Percentiles rank a stretch among this genome's conserved stretches.
These are phyloP conservation scores for Lactuca sativa DNA, from an alignment of 129 eudicot species.

Conservation along the genomic window DNA sequence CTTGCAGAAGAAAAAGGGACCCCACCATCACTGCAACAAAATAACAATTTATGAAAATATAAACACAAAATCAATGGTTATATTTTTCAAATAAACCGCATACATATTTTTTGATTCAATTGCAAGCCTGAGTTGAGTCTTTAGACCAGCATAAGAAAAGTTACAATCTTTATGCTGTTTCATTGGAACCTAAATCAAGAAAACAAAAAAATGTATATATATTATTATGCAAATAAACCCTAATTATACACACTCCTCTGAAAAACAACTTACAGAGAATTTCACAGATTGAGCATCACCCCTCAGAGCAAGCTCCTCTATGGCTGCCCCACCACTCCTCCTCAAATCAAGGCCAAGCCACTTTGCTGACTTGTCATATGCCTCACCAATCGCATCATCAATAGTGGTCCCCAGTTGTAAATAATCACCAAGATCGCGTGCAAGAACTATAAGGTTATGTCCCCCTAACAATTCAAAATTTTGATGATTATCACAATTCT, in stretches of 20 bases:
- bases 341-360: conserved; percentile 95
- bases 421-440: conserved; percentile 93
- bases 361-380: conserved; percentile 90
- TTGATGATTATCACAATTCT: background rate
- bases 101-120: conserved; percentile 89
- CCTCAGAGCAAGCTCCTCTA: conserved; percentile 89
- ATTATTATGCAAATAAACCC: background rate
- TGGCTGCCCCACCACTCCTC: conserved; percentile 94
- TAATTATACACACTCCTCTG: conserved; percentile 3
- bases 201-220: background rate
- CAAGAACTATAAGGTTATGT: conserved; percentile 88
- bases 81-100: conserved; percentile 2
- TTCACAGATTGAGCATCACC: conserved; percentile 71
- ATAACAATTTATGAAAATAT: conserved; percentile 1
- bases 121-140: conserved; percentile 96
- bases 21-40: conserved; percentile 57
- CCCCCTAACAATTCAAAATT: conserved; percentile 56
- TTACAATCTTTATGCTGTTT: conserved; percentile 97
- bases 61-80: conserved; percentile 10
- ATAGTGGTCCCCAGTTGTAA: conserved; percentile 93
- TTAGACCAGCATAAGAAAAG: conserved; percentile 93
- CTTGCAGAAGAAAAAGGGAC: conserved; percentile 71
- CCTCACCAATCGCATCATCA: conserved; percentile 94
- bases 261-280: conserved; percentile 50
- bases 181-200: conserved; percentile 75